Conservation (phyloP, 139 green algal genomes). For the Deuterostichococcus epilithicus region DNA sequence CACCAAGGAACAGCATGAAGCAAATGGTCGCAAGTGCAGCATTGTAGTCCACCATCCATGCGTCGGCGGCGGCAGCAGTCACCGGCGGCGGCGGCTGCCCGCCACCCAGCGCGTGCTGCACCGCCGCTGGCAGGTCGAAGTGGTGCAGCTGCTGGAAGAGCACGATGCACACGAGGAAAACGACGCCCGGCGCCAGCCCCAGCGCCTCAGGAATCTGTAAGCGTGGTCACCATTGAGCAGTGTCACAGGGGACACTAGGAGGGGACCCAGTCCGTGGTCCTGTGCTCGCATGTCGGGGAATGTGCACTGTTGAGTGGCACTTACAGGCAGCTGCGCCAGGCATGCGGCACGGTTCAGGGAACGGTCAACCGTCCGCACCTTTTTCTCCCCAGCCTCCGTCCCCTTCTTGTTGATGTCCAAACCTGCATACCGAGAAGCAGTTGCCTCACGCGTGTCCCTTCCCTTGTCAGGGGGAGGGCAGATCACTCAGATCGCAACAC, state of each 20-base stretch:
- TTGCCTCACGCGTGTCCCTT: no score
- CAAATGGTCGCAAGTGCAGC: conserved; percentile 91
- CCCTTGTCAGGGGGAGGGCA: no score
- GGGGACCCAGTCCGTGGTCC: no score
- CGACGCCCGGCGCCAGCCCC: conserved; percentile 80
- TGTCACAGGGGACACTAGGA: no score
- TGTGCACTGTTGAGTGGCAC: no score
- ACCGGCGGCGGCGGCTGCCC: background rate
- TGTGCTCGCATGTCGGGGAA: no score
- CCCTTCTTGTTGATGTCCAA: conserved; percentile 88
- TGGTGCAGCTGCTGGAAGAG: conserved; percentile 90
- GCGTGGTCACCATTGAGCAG: no score
- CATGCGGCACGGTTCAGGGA: background rate
- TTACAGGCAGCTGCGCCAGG: no score
- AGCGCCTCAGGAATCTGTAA: conserved; percentile 76
- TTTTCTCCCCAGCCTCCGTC: conserved; percentile 65
- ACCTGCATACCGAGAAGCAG: background rate
- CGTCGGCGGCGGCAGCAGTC: conserved; percentile 25
- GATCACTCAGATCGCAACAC: background rate
- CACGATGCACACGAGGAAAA: conserved; percentile 89
- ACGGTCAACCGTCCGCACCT: background rate
- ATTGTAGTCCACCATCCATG: conserved; percentile 98
- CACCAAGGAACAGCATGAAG: conserved; percentile 96
- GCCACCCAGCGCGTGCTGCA: conserved; percentile 12
- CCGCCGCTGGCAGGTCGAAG: conserved; percentile 60